Percentiles rank a stretch among this genome's conserved stretches.
Evolutionary conservation across 257 asterid species (phyloP).

Genomic region (Solanum pennellii): DNA sequence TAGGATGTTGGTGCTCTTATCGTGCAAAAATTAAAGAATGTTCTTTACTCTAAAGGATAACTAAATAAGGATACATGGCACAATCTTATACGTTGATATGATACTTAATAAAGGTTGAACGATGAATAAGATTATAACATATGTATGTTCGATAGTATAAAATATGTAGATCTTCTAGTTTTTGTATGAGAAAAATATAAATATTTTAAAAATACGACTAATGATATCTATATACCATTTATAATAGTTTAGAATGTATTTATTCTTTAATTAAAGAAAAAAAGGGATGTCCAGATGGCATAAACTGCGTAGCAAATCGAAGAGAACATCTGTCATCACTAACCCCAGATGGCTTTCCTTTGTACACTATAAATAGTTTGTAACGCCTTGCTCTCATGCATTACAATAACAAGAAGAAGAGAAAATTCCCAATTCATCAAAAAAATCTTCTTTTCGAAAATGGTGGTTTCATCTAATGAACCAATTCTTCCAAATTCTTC

Average conservation of each 20-base stretch:
- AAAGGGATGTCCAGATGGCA: background rate
- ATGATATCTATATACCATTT: no score
- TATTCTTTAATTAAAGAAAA: background rate
- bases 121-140: no score
- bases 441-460: background rate
- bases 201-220: no score
- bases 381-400: background rate
- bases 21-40: no score
- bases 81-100: no score
- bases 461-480: constrained; percentile 11
- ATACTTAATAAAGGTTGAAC: no score
- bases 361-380: background rate
- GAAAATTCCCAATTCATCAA: background rate
- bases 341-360: background rate
- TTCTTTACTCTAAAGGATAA: no score
- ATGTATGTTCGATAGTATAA: no score
- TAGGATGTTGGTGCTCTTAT: rapidly evolving
- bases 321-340: background rate
- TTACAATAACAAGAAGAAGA: background rate
- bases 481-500: background rate
- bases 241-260: no score
- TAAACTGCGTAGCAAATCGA: background rate
- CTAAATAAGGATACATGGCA: no score
- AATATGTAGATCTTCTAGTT: no score
- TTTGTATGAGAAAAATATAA: no score